These are phyloP conservation scores for Aureobasidium mangrovei DNA, from an alignment of 2,329 filamentous ascomycete species.

Conservation along the genomic window DNA sequence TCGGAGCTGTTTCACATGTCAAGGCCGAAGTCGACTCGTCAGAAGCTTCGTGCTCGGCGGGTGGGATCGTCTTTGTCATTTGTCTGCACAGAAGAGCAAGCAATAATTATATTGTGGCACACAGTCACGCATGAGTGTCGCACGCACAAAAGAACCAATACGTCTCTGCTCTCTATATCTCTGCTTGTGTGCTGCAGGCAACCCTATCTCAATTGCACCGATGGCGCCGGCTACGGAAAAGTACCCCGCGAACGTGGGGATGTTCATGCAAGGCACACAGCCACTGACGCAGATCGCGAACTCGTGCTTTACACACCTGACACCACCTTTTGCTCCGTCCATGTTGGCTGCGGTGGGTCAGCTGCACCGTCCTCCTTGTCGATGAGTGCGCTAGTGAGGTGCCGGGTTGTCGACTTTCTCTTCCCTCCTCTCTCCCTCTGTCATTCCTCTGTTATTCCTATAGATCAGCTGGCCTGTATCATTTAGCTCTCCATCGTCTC, in stretches of 20 bases:
- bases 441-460: background rate
- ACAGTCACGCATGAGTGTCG: background rate
- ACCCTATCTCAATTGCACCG: background rate
- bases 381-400: constrained; percentile 13
- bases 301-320: constrained; percentile 11
- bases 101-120: constrained; percentile 1
- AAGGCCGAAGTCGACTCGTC: background rate
- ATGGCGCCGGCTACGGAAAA: background rate
- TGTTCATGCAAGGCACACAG: constrained; percentile 11
- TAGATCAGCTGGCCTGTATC: constrained; percentile 3
- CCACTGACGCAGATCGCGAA: constrained; percentile 5
- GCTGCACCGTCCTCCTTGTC: background rate
- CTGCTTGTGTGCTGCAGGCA: background rate
- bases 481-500: background rate
- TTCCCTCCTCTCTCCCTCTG: background rate
- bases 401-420: background rate
- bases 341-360: background rate
- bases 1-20: background rate
- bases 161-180: background rate
- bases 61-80: background rate
- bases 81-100: background rate
- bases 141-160: background rate
- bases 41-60: background rate
- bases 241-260: constrained; percentile 9
- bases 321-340: background rate